A percentile compares a stretch with the other conserved stretches of the same genome.
phyloP scores from a whole-genome alignment of 2,329 filamentous ascomycete species.

The Thelonectria blattea region DNA sequence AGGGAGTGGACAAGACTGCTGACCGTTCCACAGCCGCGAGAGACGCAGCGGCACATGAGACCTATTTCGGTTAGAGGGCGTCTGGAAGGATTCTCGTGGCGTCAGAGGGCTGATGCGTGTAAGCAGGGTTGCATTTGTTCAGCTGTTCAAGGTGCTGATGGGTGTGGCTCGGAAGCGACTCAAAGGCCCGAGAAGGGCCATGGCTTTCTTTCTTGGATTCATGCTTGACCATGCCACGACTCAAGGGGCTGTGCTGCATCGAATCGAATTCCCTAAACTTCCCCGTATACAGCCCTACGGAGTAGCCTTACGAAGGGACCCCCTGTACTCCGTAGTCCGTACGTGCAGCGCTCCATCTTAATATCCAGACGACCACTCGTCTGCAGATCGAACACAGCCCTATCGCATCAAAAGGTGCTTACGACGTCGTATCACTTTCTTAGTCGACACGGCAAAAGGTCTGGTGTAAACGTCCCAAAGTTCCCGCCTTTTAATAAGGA shows the following conservation, averaged over 20 bases:
- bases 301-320: not conserved
- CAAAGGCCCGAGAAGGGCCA: not conserved
- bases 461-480: not conserved
- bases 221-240: not conserved
- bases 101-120: not conserved
- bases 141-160: not conserved
- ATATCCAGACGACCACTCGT: not conserved
- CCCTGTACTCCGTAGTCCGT: too few relatives aligned
- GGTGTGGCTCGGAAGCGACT: not conserved
- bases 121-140: not conserved
- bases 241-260: not conserved
- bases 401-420: not conserved
- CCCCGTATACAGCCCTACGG: not conserved
- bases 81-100: not conserved
- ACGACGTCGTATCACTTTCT: not conserved
- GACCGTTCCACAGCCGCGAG: constrained; percentile 6
- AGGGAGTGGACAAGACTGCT: not conserved
- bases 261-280: not conserved
- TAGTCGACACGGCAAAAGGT: not conserved
- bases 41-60: constrained; percentile 21
- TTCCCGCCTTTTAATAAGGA: not conserved
- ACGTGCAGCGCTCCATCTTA: too few relatives aligned
- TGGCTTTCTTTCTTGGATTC: not conserved
- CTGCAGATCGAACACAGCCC: constrained; percentile 1
- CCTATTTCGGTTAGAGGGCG: constrained; percentile 24